These are phyloP conservation scores for Alternaria tenuissima DNA, from an alignment of 2,329 filamentous ascomycete species.

Conservation along the genomic window DNA sequence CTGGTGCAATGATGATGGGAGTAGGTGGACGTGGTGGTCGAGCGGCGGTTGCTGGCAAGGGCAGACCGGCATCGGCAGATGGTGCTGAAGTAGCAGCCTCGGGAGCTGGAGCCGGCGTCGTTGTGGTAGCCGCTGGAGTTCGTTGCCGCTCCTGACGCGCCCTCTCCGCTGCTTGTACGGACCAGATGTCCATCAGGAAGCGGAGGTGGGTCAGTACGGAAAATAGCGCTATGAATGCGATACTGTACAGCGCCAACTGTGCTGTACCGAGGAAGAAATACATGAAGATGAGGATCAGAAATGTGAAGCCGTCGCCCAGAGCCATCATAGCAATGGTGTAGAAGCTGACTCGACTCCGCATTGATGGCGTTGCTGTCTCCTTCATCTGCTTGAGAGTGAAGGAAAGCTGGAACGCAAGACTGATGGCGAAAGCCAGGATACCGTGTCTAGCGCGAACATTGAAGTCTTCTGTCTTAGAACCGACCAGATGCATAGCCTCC, in stretches of 20 bases:
- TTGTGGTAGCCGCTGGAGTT: slow-evolving; percentile 37
- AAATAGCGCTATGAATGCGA: slow-evolving; percentile 67
- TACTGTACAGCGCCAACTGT: slow-evolving; percentile 63
- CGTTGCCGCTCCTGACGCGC: slow-evolving; percentile 55
- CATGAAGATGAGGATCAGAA: slow-evolving; percentile 64
- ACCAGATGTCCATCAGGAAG: slow-evolving; percentile 73
- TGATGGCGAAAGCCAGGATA: slow-evolving; percentile 61
- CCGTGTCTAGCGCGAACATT: slow-evolving; percentile 61
- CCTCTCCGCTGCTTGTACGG: slow-evolving; percentile 64
- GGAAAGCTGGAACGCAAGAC: slow-evolving; percentile 62
- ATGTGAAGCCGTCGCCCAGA: slow-evolving; percentile 67
- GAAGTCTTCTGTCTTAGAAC: slow-evolving; percentile 66
- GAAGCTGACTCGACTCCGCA: slow-evolving; percentile 69
- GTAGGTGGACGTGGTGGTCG: slow-evolving; percentile 56
- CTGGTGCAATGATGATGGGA: slow-evolving; percentile 66
- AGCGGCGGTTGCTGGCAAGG: slow-evolving; percentile 61
- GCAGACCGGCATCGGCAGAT: slow-evolving; percentile 49
- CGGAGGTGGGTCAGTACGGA: slow-evolving; percentile 70
- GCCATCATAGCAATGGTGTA: slow-evolving; percentile 69
- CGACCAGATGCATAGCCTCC: slow-evolving; percentile 61
- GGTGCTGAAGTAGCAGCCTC: slow-evolving; percentile 30
- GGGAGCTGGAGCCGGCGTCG: slow-evolving; percentile 25
- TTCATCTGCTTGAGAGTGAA: slow-evolving; percentile 69
- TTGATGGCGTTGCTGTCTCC: slow-evolving; percentile 70
- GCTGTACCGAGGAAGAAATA: slow-evolving; percentile 61